Conservation (phyloP, 805 yeast species). For the Ogataea salicorniae region DNA sequence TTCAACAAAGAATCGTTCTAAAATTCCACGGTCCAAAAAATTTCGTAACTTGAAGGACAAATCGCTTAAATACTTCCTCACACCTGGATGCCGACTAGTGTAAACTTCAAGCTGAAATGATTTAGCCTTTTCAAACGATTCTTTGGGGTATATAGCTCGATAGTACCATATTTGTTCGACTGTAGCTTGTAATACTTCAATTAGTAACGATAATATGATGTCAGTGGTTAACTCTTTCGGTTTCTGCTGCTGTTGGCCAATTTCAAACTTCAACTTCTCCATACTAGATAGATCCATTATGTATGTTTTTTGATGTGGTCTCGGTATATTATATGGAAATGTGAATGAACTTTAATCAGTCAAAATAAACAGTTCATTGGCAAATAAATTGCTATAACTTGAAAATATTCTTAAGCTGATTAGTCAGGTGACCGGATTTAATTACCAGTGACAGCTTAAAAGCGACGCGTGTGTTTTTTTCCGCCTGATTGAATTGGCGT, state of each 20-base stretch:
- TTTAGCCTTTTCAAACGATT: conserved; percentile 39
- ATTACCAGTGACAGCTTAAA: not conserved
- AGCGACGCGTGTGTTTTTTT: not conserved
- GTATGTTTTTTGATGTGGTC: not conserved
- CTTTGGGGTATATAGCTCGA: conserved; percentile 47
- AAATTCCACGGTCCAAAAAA: conserved; percentile 17
- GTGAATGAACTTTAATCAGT: too few relatives aligned
- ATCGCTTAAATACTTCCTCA: conserved; percentile 34
- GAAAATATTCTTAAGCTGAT: too few relatives aligned
- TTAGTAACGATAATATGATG: conserved; percentile 29
- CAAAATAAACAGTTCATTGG: too few relatives aligned
- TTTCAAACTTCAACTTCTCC: not conserved
- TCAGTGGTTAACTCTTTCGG: not conserved
- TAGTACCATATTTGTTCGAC: conserved; percentile 51
- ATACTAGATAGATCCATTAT: not conserved
- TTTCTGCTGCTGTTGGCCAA: not conserved
- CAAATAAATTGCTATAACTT: too few relatives aligned
- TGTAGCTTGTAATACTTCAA: conserved; percentile 47
- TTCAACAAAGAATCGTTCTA: conserved; percentile 23
- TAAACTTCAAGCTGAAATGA: conserved; percentile 41
- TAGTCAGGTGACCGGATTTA: not conserved
- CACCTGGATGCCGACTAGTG: conserved; percentile 41
- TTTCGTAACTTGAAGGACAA: conserved; percentile 22
- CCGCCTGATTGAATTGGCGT: not conserved
- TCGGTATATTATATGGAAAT: too few relatives aligned